Evolutionary conservation across 129 eudicot species (phyloP), one percentile per base, ranked within the genome.

Genomic region (Flaveria sonorensis): DNA sequence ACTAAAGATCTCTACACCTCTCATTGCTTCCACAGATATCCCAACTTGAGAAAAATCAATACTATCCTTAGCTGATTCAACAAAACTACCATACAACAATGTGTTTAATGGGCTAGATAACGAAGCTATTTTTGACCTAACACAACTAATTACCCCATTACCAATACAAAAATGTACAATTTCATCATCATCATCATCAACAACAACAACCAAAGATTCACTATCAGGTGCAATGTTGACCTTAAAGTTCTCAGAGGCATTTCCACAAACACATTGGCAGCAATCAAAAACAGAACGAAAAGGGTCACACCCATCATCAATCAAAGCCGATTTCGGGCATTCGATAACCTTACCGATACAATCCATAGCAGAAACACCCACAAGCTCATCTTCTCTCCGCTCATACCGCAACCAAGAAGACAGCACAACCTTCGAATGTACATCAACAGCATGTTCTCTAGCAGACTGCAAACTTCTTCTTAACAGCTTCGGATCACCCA

Each of bases 321-420:
- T 47, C 83, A 89, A 78, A 85, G 86, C 82, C 10, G 83, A 80
- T 66, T 85, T 89, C 8, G 95, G 87, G 63, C 95, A 89, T 61
- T 89, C 95, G 19, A 86, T 80, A 71, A 77, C 69, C 74, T 85
- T 81, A 13, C 91, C 95, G 28, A 84, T 81, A 66, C 95, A 89
- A 77, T 85, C 86, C 62, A 89, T 74, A 10, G 85, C 53, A n/a
- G 88, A 82, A 36, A 78, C 74, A 23, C 95, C 89, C 30, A 82
- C 86, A 74, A 89, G 87, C 61, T 89, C 95, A 19, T 85, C 91
- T 19, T 89, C 95, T 60, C 91, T 81, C 77, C 95, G 79, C 83
- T 89, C 95, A 42, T 77, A 89, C 73, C 89, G 47, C 69, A 89
- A 74, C 95, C 95, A 89, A 24, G 91, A 81, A 7, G 91, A 83